These are phyloP conservation scores for Kandelia obovata DNA, from an alignment of 345 rosid species.

Conservation along the genomic window DNA sequence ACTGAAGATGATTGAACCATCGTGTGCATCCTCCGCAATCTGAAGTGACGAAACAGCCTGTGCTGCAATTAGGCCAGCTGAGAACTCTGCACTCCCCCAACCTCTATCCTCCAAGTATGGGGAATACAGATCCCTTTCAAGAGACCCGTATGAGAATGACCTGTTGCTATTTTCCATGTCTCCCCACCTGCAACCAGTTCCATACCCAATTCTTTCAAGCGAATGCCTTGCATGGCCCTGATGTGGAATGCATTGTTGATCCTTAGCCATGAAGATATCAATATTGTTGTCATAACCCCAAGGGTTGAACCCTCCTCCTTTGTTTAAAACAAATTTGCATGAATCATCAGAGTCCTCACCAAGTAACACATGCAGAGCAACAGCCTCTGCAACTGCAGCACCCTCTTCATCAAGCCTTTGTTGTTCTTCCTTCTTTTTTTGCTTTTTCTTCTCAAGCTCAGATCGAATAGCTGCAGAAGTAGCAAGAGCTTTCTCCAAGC, in stretches of 20 bases:
- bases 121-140: slow-evolving; percentile 31
- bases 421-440: slow-evolving; percentile 87
- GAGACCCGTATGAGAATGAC: slow-evolving; percentile 50
- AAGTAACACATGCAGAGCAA: slow-evolving; percentile 80
- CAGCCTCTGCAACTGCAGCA: slow-evolving; percentile 98
- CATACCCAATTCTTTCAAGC: slow-evolving; percentile 51
- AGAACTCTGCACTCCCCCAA: slow-evolving; percentile 46
- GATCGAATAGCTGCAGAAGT: slow-evolving; percentile 80
- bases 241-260: slow-evolving; percentile 33
- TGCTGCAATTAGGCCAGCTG: slow-evolving; percentile 71
- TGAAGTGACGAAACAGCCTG: slow-evolving; percentile 85
- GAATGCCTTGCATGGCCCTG: slow-evolving; percentile 33
- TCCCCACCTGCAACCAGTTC: slow-evolving; percentile 44
- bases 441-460: slow-evolving; percentile 77
- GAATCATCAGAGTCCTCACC: slow-evolving; percentile 91
- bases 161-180: slow-evolving; percentile 41
- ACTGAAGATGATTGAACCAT: slow-evolving; percentile 47
- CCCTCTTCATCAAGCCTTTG: slow-evolving; percentile 97
- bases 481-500: slow-evolving; percentile 84
- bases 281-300: slow-evolving; percentile 46
- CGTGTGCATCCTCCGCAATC: slow-evolving; percentile 63
- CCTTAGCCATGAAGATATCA: slow-evolving; percentile 45
- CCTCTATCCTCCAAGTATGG: slow-evolving; percentile 35
- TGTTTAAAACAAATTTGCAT: slow-evolving; percentile 44
- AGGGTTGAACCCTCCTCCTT: slow-evolving; percentile 44